Percentiles rank a stretch among this genome's conserved stretches.
Evolutionary conservation across 148 eudicot genomes (phyloP).

Genomic region (Cornus florida): DNA sequence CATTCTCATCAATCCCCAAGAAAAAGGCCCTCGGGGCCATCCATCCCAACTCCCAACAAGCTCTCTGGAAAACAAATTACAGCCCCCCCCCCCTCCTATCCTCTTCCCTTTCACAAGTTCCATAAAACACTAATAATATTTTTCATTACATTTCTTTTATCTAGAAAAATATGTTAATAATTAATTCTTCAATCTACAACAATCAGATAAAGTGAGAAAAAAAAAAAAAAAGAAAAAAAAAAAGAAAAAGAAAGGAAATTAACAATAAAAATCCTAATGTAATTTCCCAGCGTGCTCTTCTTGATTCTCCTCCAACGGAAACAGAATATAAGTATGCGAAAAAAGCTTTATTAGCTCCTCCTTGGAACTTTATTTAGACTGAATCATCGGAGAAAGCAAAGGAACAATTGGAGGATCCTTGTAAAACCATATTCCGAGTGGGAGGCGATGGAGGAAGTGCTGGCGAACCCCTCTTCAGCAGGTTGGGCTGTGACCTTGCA

Average conservation of each 20-base stretch:
- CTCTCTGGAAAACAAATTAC: background rate
- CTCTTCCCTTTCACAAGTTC: background rate
- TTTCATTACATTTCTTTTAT: background rate
- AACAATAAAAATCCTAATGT: background rate
- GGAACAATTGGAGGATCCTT: conserved; percentile 86
- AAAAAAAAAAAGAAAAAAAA: background rate
- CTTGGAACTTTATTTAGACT: conserved; percentile 24
- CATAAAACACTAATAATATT: background rate
- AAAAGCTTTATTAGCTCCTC: background rate
- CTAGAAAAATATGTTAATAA: background rate
- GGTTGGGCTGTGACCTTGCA: conserved; percentile 45
- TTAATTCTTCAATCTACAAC: conserved; percentile 5
- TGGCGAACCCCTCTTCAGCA: conserved; percentile 43
- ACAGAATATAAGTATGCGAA: background rate
- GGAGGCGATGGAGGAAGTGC: conserved; percentile 47
- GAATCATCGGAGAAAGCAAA: conserved; percentile 90
- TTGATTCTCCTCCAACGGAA: conserved; percentile 17
- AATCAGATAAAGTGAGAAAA: background rate
- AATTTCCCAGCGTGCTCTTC: background rate
- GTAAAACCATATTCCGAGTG: conserved; percentile 42
- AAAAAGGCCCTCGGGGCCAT: background rate
- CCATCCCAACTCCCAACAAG: background rate
- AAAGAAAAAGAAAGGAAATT: background rate
- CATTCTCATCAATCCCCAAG: conserved; percentile 6
- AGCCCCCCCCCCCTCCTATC: no score